Base-by-base conservation (phyloP, 176 grass and related monocot species). In the Aechmea fasciata region DNA sequence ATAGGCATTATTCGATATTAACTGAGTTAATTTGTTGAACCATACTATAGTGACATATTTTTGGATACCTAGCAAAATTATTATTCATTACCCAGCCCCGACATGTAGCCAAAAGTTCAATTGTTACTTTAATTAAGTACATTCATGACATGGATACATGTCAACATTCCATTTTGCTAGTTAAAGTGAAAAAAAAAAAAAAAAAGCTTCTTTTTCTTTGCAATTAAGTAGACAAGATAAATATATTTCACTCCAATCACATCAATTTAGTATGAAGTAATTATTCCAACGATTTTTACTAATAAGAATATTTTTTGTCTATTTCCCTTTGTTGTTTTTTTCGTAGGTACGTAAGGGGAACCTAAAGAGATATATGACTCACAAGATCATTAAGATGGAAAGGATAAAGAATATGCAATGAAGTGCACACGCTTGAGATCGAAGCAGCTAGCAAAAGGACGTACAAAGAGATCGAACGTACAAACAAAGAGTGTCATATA, bases 61-160 rank as follows among this genome's bases (percentile, higher is more conserved):
- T 61, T 61, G 15, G 65, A 47, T 67, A 17, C n/a, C 10, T 19
- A 51, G 8, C 5, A 69, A 7, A 47, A 69, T 29, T 47, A 13
- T 13, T 17, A 15, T 15, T 0, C 18, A 13, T 5, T 20, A 26
- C 26, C n/a, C 1, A n/a, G 4, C 26, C 57, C 70, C 70, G 70
- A 72, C 70, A 61, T 41, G 13, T 11, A 72, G 70, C 70, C 70
- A 59, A 72, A 72, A 72, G 52, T n/a, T 63, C 22, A 22, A 11
- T 72, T 72, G 7, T 26, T 50, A 50, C 15, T 18, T 61, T 61
- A 18, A n/a, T 61, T n/a, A 61, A 61, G 55, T 61, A 10, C 2
- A 23, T 18, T 17, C 9, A 41, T 17, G 15, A 52, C 10, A 11
- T 23, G 48, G 6, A 1, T 51, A 52, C 26, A 11, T 47, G 28